Conservation (phyloP, 495 filamentous ascomycete species). For the Penicillium odoratum region DNA sequence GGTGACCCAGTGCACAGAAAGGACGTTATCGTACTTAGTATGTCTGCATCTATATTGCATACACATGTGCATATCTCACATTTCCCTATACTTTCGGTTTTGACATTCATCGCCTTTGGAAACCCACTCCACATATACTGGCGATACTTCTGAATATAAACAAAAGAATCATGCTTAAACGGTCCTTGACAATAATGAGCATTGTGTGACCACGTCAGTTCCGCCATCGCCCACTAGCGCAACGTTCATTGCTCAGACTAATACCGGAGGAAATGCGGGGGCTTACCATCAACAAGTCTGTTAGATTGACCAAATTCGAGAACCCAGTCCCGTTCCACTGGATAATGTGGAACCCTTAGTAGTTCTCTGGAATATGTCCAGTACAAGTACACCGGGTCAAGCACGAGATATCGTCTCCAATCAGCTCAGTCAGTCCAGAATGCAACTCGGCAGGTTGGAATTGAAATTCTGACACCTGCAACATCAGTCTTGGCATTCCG, state of each 20-base stretch:
- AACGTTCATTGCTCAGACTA: constrained; percentile 7
- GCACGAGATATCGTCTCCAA: not conserved
- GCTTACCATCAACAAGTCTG: constrained; percentile 12
- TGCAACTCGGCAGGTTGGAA: constrained; percentile 12
- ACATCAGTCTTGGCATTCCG: constrained; percentile 4
- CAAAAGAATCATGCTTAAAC: no score
- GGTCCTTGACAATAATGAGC: not conserved
- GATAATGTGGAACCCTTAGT: constrained; percentile 4
- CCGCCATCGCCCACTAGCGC: constrained; percentile 5
- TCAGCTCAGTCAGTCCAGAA: constrained; percentile 12
- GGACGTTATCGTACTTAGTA: not conserved
- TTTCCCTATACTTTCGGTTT: no score
- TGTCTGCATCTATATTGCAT: not conserved
- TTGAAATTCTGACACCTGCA: constrained; percentile 6
- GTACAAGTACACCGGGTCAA: not conserved
- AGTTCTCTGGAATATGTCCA: not conserved
- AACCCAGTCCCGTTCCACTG: not conserved
- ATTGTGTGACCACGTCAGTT: constrained; percentile 8
- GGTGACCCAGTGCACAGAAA: no score
- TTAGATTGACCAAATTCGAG: constrained; percentile 15
- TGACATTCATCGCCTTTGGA: no score
- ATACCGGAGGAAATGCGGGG: constrained; percentile 14
- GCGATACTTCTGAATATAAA: no score
- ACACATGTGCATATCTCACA: not conserved
- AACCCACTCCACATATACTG: not conserved